Evolutionary conservation across 2,329 filamentous ascomycete genomes (phyloP).

Genomic region (Aspergillus quadricinctus): DNA sequence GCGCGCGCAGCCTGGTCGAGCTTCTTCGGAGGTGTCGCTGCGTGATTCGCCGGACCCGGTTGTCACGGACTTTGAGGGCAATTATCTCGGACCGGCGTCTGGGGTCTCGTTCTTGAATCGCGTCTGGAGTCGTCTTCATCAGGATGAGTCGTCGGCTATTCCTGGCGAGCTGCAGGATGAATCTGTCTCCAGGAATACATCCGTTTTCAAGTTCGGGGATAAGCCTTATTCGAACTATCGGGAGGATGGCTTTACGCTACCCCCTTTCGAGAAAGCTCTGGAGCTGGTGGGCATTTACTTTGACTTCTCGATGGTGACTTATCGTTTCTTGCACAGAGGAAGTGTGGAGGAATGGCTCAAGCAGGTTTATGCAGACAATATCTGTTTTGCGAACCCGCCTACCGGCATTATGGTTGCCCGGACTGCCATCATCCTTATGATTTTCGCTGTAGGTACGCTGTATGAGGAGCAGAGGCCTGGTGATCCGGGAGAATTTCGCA

Average conservation of each 20-base stretch:
- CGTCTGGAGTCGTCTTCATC: conserved; percentile 61
- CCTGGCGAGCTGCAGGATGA: conserved; percentile 27
- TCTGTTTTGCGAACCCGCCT: conserved; percentile 33
- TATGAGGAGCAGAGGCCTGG: conserved; percentile 41
- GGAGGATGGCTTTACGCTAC: conserved; percentile 35
- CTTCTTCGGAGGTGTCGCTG: conserved; percentile 15
- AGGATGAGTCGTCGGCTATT: conserved; percentile 44
- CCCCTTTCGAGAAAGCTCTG: conserved; percentile 35
- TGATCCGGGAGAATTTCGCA: conserved; percentile 19
- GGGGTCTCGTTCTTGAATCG: conserved; percentile 57
- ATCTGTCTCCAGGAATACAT: conserved; percentile 37
- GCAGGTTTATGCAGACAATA: conserved; percentile 37
- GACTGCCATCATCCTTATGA: conserved; percentile 46
- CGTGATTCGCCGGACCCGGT: conserved; percentile 44
- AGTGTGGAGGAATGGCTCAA: conserved; percentile 49
- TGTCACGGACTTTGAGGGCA: conserved; percentile 50
- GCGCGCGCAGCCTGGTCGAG: conserved; percentile 1
- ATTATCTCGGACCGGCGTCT: conserved; percentile 54
- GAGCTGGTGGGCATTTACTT: conserved; percentile 54
- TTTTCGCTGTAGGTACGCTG: conserved; percentile 47
- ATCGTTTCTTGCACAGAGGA: conserved; percentile 54
- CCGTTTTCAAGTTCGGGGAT: conserved; percentile 49
- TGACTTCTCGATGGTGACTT: conserved; percentile 57
- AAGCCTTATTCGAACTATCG: conserved; percentile 43
- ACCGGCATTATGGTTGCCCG: conserved; percentile 42